Percentiles rank a stretch among this genome's conserved stretches.
Conservation (phyloP, 306 rosid genomes). For the Castanospermum australe region DNA sequence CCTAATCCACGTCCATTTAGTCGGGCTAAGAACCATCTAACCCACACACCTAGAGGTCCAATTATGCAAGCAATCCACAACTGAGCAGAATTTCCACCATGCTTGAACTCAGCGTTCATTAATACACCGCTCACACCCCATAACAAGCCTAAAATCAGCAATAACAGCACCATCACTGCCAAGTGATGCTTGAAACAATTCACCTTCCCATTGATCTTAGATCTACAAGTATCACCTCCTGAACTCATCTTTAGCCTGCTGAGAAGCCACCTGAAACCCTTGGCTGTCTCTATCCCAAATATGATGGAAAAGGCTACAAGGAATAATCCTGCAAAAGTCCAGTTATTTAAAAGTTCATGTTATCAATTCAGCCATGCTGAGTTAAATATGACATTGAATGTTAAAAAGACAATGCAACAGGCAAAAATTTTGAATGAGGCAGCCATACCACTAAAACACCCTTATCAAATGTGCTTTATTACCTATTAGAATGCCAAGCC, state of each 20-base stretch:
- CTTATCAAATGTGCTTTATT: neutral
- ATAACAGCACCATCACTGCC: conserved; percentile 33
- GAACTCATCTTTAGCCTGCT: conserved; percentile 8
- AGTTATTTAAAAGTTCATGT: neutral
- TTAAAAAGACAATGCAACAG: neutral
- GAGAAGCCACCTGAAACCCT: conserved; percentile 49
- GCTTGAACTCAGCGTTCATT: conserved; percentile 32
- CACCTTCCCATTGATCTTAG: conserved; percentile 35
- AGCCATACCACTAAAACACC: neutral
- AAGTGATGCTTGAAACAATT: conserved; percentile 36
- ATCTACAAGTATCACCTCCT: neutral
- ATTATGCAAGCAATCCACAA: conserved; percentile 62
- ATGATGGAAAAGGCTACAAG: conserved; percentile 55
- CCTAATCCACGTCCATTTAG: conserved; percentile 66
- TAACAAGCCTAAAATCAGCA: conserved; percentile 37
- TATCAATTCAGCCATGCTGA: neutral
- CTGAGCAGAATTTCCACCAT: conserved; percentile 29
- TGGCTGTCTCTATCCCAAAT: conserved; percentile 59
- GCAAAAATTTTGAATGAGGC: neutral
- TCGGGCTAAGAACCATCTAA: conserved; percentile 64
- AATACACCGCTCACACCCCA: conserved; percentile 38
- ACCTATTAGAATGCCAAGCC: conserved; percentile 62
- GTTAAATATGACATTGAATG: neutral
- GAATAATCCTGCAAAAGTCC: conserved; percentile 45
- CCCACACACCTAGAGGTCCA: conserved; percentile 69